Evolutionary conservation across 331 rosid species (phyloP), one percentile per base, ranked within the genome.

Genomic region (Arachis monticola): DNA sequence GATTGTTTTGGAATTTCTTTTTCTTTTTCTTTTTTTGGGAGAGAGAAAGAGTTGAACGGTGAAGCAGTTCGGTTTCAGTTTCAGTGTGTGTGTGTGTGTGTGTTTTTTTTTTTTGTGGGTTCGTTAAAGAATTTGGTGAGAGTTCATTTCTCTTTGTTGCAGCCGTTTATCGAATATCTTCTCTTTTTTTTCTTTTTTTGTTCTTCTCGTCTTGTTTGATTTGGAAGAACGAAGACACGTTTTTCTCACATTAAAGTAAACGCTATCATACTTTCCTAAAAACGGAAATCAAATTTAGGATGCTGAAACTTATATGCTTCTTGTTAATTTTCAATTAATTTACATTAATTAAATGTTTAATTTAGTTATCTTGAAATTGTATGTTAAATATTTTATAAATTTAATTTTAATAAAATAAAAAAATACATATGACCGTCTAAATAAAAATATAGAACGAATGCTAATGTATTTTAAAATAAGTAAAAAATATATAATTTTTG

Each of bases 41-140:
- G 79, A 38, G 67, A 6, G 14, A 40, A 17, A 14, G 31, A 58
- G 44, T 64, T 74, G 1, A 27, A 22, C 31, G 42, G 62, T 35
- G 69, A 46, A 64, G 22, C 22, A 17, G 59, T 72, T 55, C 47
- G 44, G 79, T 66, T 76, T 75, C 79, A 55, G 72, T 11, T 41
- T 53, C 22, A 35, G 3, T 35, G 3, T 35, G 40, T 35, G 40
- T 35, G 40, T 3, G 40, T 35, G 40, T 3, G 4, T 35, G 2
- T 32, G 3, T 32, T 32, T 32, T 3, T 32, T 3, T 32, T 52
- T 52, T 0, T 61, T 32, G 52, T 9, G 13, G 71, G 14, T 50
- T 63, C 47, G 38, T 71, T 73, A 48, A 45, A 5, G 17, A 10
- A 7, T 44, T 48, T 5, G 46, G 41, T 30, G 74, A 12, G 53